Conservation (phyloP, 2,329 filamentous ascomycete species). For the Epichloe hybrida region DNA sequence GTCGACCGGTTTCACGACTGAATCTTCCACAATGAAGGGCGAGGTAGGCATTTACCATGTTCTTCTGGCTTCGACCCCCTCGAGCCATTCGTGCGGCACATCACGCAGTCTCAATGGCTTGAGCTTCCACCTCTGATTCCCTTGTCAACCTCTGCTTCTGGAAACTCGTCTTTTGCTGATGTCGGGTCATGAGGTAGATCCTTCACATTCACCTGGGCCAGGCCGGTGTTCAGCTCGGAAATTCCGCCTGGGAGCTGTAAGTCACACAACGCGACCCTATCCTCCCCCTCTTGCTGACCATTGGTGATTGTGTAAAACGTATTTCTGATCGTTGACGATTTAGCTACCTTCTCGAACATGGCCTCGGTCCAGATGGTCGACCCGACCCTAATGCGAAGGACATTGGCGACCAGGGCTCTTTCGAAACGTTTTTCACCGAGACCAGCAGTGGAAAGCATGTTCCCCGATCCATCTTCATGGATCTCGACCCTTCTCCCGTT, state of each 20-base stretch:
- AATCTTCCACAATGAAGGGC: conserved; percentile 32
- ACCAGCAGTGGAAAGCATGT: conserved; percentile 60
- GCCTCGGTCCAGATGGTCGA: conserved; percentile 50
- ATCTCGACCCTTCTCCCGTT: conserved; percentile 59
- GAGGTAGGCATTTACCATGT: conserved; percentile 29
- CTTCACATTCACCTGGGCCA: conserved; percentile 53
- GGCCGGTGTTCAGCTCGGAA: conserved; percentile 61
- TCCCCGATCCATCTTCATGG: conserved; percentile 56
- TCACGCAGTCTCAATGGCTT: neutral
- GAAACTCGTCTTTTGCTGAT: conserved; percentile 6
- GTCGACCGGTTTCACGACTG: conserved; percentile 9
- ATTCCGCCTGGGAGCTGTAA: conserved; percentile 66
- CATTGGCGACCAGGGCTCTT: conserved; percentile 47
- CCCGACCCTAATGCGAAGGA: conserved; percentile 49
- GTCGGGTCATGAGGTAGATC: conserved; percentile 28
- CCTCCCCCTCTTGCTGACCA: neutral
- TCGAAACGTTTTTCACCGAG: conserved; percentile 63
- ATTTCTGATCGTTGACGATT: conserved; percentile 13
- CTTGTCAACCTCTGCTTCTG: neutral
- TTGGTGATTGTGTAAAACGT: neutral
- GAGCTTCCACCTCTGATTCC: neutral
- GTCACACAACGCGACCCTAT: conserved; percentile 22
- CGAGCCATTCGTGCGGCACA: neutral
- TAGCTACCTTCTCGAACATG: conserved; percentile 62
- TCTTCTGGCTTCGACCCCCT: neutral